Evolutionary conservation across 2,329 filamentous ascomycete genomes (phyloP), one percentile per base, ranked within the genome.

Genomic region (Aspergillus pseudoviridinutans): DNA sequence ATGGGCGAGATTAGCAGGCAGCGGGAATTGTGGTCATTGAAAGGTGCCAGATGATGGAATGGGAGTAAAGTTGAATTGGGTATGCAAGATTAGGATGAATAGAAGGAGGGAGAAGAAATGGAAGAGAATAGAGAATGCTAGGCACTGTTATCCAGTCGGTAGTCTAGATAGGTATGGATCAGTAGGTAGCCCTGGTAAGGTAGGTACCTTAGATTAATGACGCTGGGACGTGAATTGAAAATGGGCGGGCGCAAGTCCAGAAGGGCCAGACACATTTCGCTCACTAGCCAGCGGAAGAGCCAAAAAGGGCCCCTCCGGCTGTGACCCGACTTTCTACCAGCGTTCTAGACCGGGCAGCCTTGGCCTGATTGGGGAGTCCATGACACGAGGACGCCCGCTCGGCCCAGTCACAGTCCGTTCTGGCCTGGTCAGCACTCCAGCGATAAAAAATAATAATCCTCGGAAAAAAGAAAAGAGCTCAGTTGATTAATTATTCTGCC

Each of bases 341-440:
- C 53, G 61, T 61, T 65, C 63, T 65, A 64, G 63, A 65, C 63
- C 61, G 49, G 58, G 54, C 57, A 54, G 53, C 25, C 56, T 60
- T 55, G 58, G 58, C 58, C 57, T 60, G 57, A 61, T 63, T 58
- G 57, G 58, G 61, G 61, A 60, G 61, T 62, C 60, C 59, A 63
- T 64, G 62, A 65, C 63, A 65, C 63, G 61, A 62, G 61, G 60
- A 51, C 60, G 52, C 49, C 51, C 55, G 51, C 51, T 56, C 57
- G 51, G 49, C 44, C 54, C 42, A 29, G 52, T 51, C 52, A 50
- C 28, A 51, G 17, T 38, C 32, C 14, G 7, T 1, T 35, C 32
- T 35, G 32, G 32, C 14, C 32, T 17, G 14, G 32, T 38, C 32
- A 38, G 32, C 4, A 14, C 29, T 38, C 32, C 32, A 17, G 32